Percentiles rank a stretch among this genome's conserved stretches.
phyloP scores from a whole-genome alignment of 179 eudicot species.

The Silene coronaria region DNA sequence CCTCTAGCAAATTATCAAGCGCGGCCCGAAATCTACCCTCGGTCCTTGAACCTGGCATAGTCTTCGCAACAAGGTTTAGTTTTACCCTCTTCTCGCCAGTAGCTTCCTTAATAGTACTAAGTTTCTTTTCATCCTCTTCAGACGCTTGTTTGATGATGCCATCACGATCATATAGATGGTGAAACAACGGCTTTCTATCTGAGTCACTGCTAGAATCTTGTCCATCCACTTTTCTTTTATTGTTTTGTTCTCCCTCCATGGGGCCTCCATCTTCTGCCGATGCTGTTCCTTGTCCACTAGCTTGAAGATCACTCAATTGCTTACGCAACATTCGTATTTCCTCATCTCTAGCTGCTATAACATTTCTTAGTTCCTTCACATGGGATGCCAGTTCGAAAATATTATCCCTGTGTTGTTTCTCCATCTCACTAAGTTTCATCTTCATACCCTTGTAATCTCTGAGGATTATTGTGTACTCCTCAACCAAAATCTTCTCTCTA shows the following conservation, averaged over 20 bases:
- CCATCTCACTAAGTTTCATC: conserved; percentile 54
- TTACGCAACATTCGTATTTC: conserved; percentile 49
- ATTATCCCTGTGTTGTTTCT: conserved; percentile 58
- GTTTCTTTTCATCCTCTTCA: conserved; percentile 15
- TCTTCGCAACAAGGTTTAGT: conserved; percentile 19
- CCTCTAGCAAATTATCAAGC: conserved; percentile 61
- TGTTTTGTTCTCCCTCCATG: not conserved
- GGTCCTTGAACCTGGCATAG: conserved; percentile 30
- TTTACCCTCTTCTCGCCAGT: conserved; percentile 20
- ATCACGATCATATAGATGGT: conserved; percentile 33
- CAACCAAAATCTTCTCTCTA: conserved; percentile 60
- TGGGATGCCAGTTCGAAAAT: conserved; percentile 47
- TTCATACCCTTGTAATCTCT: conserved; percentile 68
- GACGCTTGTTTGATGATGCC: conserved; percentile 11
- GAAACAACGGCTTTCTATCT: conserved; percentile 43
- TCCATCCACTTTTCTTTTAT: not conserved
- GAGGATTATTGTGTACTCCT: conserved; percentile 65
- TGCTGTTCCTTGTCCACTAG: conserved; percentile 13
- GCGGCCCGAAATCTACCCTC: conserved; percentile 59
- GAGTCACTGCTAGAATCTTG: conserved; percentile 18
- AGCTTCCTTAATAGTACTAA: conserved; percentile 6
- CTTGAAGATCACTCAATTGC: conserved; percentile 34
- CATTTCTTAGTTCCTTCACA: conserved; percentile 49
- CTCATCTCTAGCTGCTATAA: conserved; percentile 50
- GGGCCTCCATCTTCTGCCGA: not conserved